Percentiles rank a stretch among this genome's conserved stretches.
phyloP scores from a whole-genome alignment of 495 filamentous ascomycete genomes.

The Glutinoglossum americanum region DNA sequence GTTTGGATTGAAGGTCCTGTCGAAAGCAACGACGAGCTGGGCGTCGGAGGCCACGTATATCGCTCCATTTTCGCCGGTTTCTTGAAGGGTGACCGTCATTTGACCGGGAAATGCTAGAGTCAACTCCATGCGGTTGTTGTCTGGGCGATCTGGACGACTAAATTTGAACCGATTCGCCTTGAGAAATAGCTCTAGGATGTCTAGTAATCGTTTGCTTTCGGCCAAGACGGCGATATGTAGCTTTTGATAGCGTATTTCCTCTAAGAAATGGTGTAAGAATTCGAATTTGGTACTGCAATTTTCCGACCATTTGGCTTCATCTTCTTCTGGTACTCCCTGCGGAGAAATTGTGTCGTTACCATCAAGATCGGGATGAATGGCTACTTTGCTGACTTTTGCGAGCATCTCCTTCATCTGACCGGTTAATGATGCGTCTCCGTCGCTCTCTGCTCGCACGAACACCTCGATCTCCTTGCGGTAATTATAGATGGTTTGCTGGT shows the following conservation, averaged over 20 bases:
- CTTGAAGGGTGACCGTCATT: constrained; percentile 29
- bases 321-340: constrained; percentile 16
- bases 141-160: constrained; percentile 15
- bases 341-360: constrained; percentile 19
- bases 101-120: constrained; percentile 14
- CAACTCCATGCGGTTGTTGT: constrained; percentile 15
- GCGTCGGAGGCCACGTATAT: constrained; percentile 22
- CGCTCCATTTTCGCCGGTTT: constrained; percentile 19
- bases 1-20: constrained; percentile 24
- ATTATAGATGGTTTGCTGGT: constrained; percentile 11
- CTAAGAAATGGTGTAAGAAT: constrained; percentile 30
- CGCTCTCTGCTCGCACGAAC: constrained; percentile 4
- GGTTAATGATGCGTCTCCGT: constrained; percentile 7
- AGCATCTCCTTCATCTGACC: constrained; percentile 21
- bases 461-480: constrained; percentile 8
- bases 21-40: constrained; percentile 30
- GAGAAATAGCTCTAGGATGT: constrained; percentile 31
- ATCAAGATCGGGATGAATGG: constrained; percentile 33
- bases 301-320: constrained; percentile 32
- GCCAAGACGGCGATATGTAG: constrained; percentile 28
- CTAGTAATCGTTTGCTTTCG: constrained; percentile 20
- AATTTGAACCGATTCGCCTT: constrained; percentile 25
- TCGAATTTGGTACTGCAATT: constrained; percentile 34
- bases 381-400: constrained; percentile 23
- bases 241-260: constrained; percentile 18